A percentile compares a stretch with the other conserved stretches of the same genome.
phyloP scores from a whole-genome alignment of 2,329 filamentous ascomycete genomes.

The Teratosphaeria pseudoeucalypti region DNA sequence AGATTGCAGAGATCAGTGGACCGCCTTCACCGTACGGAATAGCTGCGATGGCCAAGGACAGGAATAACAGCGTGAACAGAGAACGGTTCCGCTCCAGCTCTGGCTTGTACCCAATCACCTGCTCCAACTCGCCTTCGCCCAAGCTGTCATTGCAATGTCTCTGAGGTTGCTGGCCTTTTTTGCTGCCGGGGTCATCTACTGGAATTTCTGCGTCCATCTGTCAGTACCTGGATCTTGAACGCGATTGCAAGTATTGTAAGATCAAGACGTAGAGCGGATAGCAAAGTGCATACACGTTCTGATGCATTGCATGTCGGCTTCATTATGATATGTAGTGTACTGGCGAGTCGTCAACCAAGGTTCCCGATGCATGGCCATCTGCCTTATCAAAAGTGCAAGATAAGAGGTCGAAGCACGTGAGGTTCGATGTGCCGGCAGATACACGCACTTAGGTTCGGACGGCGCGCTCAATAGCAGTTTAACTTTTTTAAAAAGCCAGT shows the following conservation, averaged over 20 bases:
- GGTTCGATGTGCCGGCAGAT: background rate
- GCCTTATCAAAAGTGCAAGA: background rate
- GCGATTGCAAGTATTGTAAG: background rate
- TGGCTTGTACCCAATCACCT: conserved; percentile 46
- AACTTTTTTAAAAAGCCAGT: too few relatives aligned
- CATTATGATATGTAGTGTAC: background rate
- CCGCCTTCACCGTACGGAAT: conserved; percentile 49
- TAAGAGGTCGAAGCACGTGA: background rate
- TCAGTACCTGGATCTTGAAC: background rate
- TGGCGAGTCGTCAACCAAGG: background rate
- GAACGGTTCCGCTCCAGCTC: conserved; percentile 50
- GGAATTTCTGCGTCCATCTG: background rate
- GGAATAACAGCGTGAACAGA: conserved; percentile 50
- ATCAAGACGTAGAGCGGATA: background rate
- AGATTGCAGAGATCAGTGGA: conserved; percentile 42
- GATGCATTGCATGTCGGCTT: background rate
- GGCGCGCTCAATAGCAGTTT: too few relatives aligned
- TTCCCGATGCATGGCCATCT: background rate
- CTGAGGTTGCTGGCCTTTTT: background rate
- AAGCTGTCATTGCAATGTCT: conserved; percentile 6
- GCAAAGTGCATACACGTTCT: background rate
- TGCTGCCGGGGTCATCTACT: too few relatives aligned
- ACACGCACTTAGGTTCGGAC: background rate
- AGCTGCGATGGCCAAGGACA: conserved; percentile 50
- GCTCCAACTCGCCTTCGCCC: conserved; percentile 24